These are phyloP conservation scores for Penicillium sp. DNA, from an alignment of 2,329 filamentous ascomycete species.

Conservation along the genomic window DNA sequence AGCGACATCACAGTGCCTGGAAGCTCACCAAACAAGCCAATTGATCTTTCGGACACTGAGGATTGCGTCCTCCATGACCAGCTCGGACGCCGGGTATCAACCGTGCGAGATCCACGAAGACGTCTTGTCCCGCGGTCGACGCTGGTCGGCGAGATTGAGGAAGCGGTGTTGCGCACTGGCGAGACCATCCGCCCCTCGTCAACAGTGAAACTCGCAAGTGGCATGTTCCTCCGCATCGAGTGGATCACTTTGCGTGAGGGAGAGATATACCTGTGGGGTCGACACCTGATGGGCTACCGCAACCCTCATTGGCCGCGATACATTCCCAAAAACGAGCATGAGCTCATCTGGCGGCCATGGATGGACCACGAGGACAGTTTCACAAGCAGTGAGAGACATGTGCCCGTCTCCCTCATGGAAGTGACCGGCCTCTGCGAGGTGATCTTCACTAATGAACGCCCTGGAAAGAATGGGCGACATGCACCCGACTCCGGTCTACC, in stretches of 20 bases:
- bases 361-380: conserved; percentile 34
- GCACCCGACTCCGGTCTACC: conserved; percentile 23
- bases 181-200: conserved; percentile 37
- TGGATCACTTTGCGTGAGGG: conserved; percentile 41
- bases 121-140: background rate
- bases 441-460: conserved; percentile 60
- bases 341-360: conserved; percentile 52
- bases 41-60: background rate
- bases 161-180: conserved; percentile 27
- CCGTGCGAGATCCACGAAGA: background rate
- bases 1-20: background rate
- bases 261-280: conserved; percentile 46
- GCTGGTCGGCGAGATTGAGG: conserved; percentile 12
- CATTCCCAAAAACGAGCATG: conserved; percentile 49
- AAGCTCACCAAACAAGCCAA: background rate
- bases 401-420: conserved; percentile 49
- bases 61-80: background rate
- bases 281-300: conserved; percentile 36
- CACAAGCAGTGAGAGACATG: background rate
- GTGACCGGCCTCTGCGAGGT: conserved; percentile 55
- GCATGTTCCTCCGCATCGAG: conserved; percentile 50
- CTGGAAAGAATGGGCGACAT: conserved; percentile 35
- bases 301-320: conserved; percentile 39
- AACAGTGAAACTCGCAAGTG: conserved; percentile 47
- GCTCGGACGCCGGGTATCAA: background rate